Evolutionary conservation across 2,329 filamentous ascomycete species (phyloP).

Genomic region (Pezicula rhizophila): DNA sequence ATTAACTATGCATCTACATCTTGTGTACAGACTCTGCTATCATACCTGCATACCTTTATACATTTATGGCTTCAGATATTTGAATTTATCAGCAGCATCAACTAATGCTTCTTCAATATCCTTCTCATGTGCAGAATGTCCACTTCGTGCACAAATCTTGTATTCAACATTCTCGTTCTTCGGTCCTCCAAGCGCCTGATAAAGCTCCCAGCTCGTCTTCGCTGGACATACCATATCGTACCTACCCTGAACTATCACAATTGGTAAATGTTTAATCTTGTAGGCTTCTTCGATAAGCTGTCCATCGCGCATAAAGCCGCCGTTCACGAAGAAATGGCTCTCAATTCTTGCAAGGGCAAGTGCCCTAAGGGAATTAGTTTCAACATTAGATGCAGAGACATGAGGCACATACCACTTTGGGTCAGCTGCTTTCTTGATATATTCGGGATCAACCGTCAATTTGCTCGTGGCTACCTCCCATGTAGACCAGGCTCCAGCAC

Average conservation of each 20-base stretch:
- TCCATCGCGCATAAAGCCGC: slow-evolving; percentile 34
- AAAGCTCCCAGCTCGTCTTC: slow-evolving; percentile 36
- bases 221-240: slow-evolving; percentile 40
- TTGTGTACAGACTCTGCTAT: no score
- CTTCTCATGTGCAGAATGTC: slow-evolving; percentile 25
- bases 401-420: slow-evolving; percentile 18
- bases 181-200: slow-evolving; percentile 30
- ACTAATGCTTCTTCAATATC: slow-evolving; percentile 21
- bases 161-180: slow-evolving; percentile 22
- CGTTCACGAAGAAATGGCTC: slow-evolving; percentile 36
- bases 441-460: slow-evolving; percentile 21
- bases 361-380: slow-evolving; percentile 18
- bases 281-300: slow-evolving; percentile 28
- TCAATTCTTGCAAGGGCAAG: slow-evolving; percentile 36
- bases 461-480: slow-evolving; percentile 25
- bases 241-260: slow-evolving; percentile 37
- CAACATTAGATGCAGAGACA: neutral
- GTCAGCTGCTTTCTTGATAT: slow-evolving; percentile 21
- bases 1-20: no score
- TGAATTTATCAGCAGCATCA: slow-evolving; percentile 24
- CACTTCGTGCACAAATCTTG: slow-evolving; percentile 18
- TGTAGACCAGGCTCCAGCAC: slow-evolving; percentile 22
- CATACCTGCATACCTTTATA: no score
- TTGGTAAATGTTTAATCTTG: slow-evolving; percentile 25
- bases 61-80: slow-evolving; percentile 12